A percentile compares a stretch with the other conserved stretches of the same genome.
phyloP scores from a whole-genome alignment of 2,329 filamentous ascomycete species.

The Beauveria scarabaeidicola region DNA sequence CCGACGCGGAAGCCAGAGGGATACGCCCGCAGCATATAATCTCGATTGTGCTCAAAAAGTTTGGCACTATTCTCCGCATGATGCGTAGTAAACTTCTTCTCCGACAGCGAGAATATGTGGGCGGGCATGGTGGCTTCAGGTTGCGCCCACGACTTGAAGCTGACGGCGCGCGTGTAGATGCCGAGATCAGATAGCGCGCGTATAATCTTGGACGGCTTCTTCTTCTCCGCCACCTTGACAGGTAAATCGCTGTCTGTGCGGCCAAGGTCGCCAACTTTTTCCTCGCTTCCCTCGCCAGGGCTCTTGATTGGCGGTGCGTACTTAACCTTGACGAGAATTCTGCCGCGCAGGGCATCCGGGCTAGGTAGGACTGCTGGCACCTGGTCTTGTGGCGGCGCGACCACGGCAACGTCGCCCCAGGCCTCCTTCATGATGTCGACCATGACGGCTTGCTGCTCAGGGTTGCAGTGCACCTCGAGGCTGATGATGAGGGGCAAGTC shows the following conservation, averaged over 20 bases:
- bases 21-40: slow-evolving; percentile 80
- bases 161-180: slow-evolving; percentile 74
- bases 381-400: slow-evolving; percentile 49
- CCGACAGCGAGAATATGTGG: slow-evolving; percentile 61
- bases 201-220: slow-evolving; percentile 57
- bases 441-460: slow-evolving; percentile 81
- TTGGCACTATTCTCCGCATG: slow-evolving; percentile 38
- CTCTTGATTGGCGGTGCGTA: slow-evolving; percentile 41
- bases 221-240: slow-evolving; percentile 18
- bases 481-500: slow-evolving; percentile 88
- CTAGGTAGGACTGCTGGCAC: slow-evolving; percentile 50
- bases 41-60: slow-evolving; percentile 74
- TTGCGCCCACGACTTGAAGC: slow-evolving; percentile 70
- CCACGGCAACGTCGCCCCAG: slow-evolving; percentile 55
- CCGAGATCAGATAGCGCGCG: slow-evolving; percentile 67
- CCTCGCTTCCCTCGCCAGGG: slow-evolving; percentile 16
- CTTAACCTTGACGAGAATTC: slow-evolving; percentile 81
- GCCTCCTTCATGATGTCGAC: slow-evolving; percentile 82
- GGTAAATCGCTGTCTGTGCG: slow-evolving; percentile 27
- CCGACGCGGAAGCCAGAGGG: slow-evolving; percentile 73
- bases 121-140: slow-evolving; percentile 58
- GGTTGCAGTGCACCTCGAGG: slow-evolving; percentile 78
- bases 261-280: slow-evolving; percentile 15
- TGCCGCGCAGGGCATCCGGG: slow-evolving; percentile 61
- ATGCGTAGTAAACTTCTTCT: slow-evolving; percentile 55